Base-by-base conservation (phyloP, 2,329 filamentous ascomycete genomes). In the Neofusicoccum laricinum region DNA sequence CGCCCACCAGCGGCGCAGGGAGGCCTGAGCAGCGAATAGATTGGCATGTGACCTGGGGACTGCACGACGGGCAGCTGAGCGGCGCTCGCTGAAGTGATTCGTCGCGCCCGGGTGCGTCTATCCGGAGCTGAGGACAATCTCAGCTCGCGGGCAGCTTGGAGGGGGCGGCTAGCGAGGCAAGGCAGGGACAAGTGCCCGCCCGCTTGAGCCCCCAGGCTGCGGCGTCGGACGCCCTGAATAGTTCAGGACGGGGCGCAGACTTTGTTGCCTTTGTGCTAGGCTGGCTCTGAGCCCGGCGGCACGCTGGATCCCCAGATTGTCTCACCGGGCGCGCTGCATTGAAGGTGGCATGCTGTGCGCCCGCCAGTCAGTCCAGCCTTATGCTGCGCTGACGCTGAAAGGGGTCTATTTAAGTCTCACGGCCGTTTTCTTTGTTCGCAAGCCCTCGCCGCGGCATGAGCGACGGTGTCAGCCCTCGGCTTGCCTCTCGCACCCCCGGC, bases 11-110 rank as follows among this genome's bases (percentile, higher is more conserved):
- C 25, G 25, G 36, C 50, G 50, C 50, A 55, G 34, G 53, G 53
- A 58, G 53, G 53, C 53, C 53, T 58, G 40, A 45, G 38, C 53
- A 58, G 55, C 55, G 55, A 36, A 45, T 59, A 36, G 38, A 59
- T 46, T 14, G 21, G 41, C 55, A 59, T 59, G 55, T 59, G 55
- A 59, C 41, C 30, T 15, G 25, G n/a, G 11, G 41, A 46, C 40
- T 21, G 55, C 55, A 48, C 55, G 55, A 59, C 55, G 30, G 55
- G 41, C 55, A 58, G 53, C 51, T 57, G 51, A 57, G 51, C 51
- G 38, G 38, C 38, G 53, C 38, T 15, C 40, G 21, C 40, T 4
- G 40, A 45, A 15, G 19, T 58, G 53, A 58, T 58, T 58, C n/a
- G 38, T 5, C 21, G 32, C 40, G 38, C 10, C 12, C 36, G 40